Conservation (phyloP, 768 basidiomycete species). For the Amanita polypyramis region DNA sequence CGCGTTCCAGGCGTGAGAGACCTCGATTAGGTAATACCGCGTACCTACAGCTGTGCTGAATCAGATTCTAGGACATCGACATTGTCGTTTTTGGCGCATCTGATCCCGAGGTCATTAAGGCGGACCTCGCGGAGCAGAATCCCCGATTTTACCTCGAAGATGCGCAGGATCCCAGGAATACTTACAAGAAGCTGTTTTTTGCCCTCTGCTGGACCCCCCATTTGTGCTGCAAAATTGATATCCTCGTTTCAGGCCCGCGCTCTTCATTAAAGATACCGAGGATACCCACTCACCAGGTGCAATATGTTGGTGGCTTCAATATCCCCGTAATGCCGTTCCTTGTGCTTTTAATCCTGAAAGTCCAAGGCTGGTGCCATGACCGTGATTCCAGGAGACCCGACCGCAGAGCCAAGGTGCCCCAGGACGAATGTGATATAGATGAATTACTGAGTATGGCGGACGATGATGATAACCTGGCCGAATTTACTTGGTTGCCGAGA, state of each 20-base stretch:
- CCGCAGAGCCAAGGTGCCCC: conserved; percentile 25
- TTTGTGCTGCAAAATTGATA: conserved; percentile 25
- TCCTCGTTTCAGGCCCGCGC: conserved; percentile 21
- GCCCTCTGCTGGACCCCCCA: conserved; percentile 10
- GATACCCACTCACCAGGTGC: conserved; percentile 16
- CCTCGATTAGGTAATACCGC: not conserved
- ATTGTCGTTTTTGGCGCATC: conserved; percentile 27
- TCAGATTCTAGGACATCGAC: conserved; percentile 3
- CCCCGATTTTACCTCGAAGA: conserved; percentile 25
- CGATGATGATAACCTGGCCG: conserved; percentile 12
- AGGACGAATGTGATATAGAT: conserved; percentile 31
- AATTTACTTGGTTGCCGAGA: conserved; percentile 19
- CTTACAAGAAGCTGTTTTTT: conserved; percentile 33
- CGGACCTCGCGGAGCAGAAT: conserved; percentile 19
- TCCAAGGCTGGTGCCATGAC: conserved; percentile 34
- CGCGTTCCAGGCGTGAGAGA: conserved; percentile 2
- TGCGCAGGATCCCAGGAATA: conserved; percentile 24
- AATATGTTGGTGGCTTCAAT: conserved; percentile 12
- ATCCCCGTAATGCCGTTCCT: conserved; percentile 30
- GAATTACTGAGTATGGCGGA: conserved; percentile 29
- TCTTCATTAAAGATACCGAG: conserved; percentile 23
- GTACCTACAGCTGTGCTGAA: not conserved
- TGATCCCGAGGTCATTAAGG: conserved; percentile 28
- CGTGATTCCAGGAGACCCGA: conserved; percentile 18
- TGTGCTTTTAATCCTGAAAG: conserved; percentile 28